Evolutionary conservation across 768 basidiomycete genomes (phyloP).

Genomic region (Rickenella mellea): DNA sequence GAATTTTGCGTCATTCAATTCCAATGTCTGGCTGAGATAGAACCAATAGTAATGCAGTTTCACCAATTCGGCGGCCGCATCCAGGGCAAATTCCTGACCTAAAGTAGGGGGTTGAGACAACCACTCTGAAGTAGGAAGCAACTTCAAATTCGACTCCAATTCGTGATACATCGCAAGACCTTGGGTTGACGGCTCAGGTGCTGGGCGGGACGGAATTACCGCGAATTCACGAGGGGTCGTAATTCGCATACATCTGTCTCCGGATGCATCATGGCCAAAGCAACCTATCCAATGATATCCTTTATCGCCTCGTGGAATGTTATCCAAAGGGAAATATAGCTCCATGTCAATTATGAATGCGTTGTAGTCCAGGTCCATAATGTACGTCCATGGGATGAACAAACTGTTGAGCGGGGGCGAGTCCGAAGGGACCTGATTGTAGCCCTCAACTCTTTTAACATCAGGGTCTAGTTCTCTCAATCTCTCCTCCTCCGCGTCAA

Average conservation of each 20-base stretch:
- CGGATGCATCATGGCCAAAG: not conserved
- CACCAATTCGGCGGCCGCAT: not conserved
- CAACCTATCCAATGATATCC: not conserved
- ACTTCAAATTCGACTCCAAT: not conserved
- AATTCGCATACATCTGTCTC: not conserved
- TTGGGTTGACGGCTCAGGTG: not conserved
- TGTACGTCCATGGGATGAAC: constrained; percentile 20
- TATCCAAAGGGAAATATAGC: constrained; percentile 6
- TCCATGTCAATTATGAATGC: constrained; percentile 14
- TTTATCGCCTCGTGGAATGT: constrained; percentile 1
- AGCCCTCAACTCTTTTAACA: not conserved
- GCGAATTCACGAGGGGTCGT: not conserved
- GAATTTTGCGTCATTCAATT: not conserved
- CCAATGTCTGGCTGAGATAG: not conserved
- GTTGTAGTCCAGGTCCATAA: constrained; percentile 19
- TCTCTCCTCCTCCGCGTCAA: constrained; percentile 8
- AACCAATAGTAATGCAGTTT: no score
- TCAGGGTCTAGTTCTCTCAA: constrained; percentile 1
- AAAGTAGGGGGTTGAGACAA: not conserved
- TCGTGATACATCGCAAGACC: not conserved
- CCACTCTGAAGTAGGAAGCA: no score
- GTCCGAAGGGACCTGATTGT: not conserved
- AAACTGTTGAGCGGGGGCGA: constrained; percentile 10
- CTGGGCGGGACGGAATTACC: not conserved
- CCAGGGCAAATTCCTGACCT: not conserved